Conservation (phyloP, 2,329 filamentous ascomycete species). For the Hypoxylon sp. region DNA sequence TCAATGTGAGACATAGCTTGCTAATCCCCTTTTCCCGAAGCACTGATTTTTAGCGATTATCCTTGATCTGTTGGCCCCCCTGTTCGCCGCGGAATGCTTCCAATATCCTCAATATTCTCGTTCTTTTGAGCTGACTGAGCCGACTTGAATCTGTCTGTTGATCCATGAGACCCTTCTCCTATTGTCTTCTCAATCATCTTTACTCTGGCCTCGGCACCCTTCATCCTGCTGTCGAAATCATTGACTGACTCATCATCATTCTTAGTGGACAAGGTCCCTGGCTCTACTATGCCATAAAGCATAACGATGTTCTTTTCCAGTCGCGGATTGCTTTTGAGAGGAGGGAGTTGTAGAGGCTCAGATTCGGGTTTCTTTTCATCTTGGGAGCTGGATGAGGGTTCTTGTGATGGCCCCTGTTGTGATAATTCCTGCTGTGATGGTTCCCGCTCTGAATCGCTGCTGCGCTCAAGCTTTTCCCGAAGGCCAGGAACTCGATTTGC, state of each 20-base stretch:
- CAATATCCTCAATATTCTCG: constrained; percentile 51
- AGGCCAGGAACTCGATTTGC: constrained; percentile 73
- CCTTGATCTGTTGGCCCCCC: constrained; percentile 19
- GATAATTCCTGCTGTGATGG: neutral
- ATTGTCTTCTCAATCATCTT: constrained; percentile 85
- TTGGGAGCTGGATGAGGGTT: constrained; percentile 17
- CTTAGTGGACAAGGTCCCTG: constrained; percentile 79
- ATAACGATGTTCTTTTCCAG: constrained; percentile 82
- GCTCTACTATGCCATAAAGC: constrained; percentile 84
- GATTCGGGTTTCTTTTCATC: constrained; percentile 10
- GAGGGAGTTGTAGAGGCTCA: constrained; percentile 58
- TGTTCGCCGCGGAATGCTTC: constrained; percentile 38
- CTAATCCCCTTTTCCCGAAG: neutral
- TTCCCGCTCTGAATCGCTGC: constrained; percentile 9
- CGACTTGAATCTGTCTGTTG: constrained; percentile 10
- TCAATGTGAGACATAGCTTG: constrained; percentile 6
- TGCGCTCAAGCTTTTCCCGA: constrained; percentile 24
- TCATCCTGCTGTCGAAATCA: constrained; percentile 88
- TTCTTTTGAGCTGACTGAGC: constrained; percentile 41
- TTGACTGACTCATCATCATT: constrained; percentile 92
- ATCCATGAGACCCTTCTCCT: constrained; percentile 55
- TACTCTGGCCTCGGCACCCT: constrained; percentile 84
- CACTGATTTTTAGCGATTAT: constrained; percentile 12
- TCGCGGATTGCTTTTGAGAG: constrained; percentile 70
- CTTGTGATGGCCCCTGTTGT: constrained; percentile 5